Base-by-base conservation (phyloP, 1,284 basidiomycete genomes). In the Stygiomarasmius scandens region DNA sequence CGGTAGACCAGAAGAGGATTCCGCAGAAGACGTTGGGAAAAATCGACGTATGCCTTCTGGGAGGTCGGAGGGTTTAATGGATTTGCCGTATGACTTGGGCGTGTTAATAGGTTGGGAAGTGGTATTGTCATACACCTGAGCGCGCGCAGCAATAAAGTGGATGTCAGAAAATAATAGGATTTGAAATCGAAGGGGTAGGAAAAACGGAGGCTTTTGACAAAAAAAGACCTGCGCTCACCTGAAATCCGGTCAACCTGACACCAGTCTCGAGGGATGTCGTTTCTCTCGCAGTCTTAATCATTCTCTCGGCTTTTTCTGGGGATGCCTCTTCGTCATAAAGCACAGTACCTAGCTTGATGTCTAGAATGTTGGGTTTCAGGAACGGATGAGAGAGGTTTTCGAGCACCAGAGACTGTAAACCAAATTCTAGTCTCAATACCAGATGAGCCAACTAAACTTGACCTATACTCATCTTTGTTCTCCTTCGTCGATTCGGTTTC, bases 341-440 rank as follows among this genome's bases (percentile, higher is more conserved):
- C 8, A 91, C 80, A 0, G 90, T 95, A 0, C 96, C 96, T 20
- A 98, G 87, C 72, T 98, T 98, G 71, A 95, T 80, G 69, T 98
- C 96, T 23, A 97, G 78, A 53, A 97, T 86, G 66, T 91, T 94
- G 2, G 96, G 95, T 69, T 86, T 88, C 24, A 72, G 66, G 75
- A 95, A 98, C 0, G 80, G 69, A 63, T 87, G 74, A 1, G 89
- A 77, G 6, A 96, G 76, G 69, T 98, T 98, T 73, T 96, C 90
- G 4, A 98, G 73, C 23, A 97, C 93, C 57, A 97, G 76, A 59
- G 82, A 87, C 75, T 95, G 83, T 82, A 66, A 47, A 56, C 62
- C 54, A 49, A 56, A 49, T 47, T 16, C 34, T 19, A 38, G 25
- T 16, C 22, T 50, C 41, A 46, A 47, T 45, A 46, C 29, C 38